A percentile compares a stretch with the other conserved stretches of the same genome.
phyloP scores from a whole-genome alignment of 2,329 filamentous ascomycete genomes.

The Zymoseptoria pseudotritici region DNA sequence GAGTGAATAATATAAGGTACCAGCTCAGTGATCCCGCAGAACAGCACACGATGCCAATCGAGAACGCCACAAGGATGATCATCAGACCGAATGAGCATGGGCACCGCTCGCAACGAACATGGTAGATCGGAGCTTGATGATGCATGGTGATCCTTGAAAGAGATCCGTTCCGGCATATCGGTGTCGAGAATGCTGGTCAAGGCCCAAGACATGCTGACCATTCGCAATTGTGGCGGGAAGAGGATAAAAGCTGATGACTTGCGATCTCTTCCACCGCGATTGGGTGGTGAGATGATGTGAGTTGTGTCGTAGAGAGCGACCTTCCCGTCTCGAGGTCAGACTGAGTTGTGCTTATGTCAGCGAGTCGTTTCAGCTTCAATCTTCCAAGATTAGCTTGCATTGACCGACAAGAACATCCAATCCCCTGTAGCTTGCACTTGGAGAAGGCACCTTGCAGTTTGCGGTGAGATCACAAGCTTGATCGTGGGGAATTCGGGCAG shows the following conservation, averaged over 20 bases:
- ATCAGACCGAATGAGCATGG: background rate
- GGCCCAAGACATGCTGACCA: background rate
- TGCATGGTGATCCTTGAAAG: background rate
- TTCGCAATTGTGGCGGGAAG: no score
- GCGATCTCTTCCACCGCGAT: no score
- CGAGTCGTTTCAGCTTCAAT: background rate
- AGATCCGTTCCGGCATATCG: background rate
- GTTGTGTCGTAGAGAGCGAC: no score
- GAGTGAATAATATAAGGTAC: background rate
- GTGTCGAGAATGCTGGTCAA: background rate
- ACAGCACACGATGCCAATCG: background rate
- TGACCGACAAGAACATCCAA: background rate
- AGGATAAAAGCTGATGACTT: no score
- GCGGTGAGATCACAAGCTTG: background rate
- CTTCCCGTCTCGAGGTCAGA: background rate
- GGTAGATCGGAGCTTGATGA: background rate
- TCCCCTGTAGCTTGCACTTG: background rate
- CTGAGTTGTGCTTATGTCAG: background rate
- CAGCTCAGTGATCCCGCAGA: background rate
- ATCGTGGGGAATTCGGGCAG: background rate
- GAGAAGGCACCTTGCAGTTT: background rate
- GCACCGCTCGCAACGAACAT: background rate
- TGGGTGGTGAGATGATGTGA: no score
- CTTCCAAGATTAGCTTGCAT: background rate
- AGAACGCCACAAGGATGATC: background rate